These are phyloP conservation scores for Heterobasidion irregulare DNA, from an alignment of 1,284 basidiomycete genomes.

Conservation along the genomic window DNA sequence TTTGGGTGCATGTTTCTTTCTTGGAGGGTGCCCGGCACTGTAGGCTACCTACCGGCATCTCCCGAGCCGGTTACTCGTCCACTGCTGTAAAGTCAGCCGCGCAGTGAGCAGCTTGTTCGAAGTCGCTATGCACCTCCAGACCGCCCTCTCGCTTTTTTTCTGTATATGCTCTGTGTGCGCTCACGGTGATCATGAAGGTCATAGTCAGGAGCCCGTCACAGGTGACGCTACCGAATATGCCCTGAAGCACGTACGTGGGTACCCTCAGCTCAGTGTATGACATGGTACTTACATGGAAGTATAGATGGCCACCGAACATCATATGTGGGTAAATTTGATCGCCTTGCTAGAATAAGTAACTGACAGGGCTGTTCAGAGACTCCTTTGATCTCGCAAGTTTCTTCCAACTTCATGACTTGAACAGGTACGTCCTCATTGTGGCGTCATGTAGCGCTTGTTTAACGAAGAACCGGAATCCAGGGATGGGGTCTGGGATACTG, in stretches of 20 bases:
- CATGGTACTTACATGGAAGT: constrained; percentile 12
- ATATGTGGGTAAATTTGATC: constrained; percentile 47
- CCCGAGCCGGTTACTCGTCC: no score
- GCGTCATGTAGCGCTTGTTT: background rate
- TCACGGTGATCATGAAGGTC: constrained; percentile 34
- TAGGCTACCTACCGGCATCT: no score
- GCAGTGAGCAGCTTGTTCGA: no score
- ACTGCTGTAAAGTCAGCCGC: no score
- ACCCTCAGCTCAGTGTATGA: constrained; percentile 3
- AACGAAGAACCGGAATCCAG: constrained; percentile 23
- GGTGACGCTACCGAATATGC: constrained; percentile 43
- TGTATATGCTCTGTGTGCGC: constrained; percentile 17
- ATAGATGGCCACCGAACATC: constrained; percentile 80
- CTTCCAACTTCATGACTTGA: constrained; percentile 88
- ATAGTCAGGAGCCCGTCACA: constrained; percentile 6
- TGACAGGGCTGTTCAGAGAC: constrained; percentile 38
- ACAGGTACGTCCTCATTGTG: constrained; percentile 42
- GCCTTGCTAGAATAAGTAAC: background rate
- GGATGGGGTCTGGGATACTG: constrained; percentile 66
- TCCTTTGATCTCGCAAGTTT: constrained; percentile 73
- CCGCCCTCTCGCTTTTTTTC: constrained; percentile 6
- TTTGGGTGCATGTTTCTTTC: no score
- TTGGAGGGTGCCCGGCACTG: no score
- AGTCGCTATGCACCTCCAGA: constrained; percentile 8
- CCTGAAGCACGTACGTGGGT: constrained; percentile 48